Conservation (phyloP, 345 rosid species). For the Xanthoceras sorbifolium region DNA sequence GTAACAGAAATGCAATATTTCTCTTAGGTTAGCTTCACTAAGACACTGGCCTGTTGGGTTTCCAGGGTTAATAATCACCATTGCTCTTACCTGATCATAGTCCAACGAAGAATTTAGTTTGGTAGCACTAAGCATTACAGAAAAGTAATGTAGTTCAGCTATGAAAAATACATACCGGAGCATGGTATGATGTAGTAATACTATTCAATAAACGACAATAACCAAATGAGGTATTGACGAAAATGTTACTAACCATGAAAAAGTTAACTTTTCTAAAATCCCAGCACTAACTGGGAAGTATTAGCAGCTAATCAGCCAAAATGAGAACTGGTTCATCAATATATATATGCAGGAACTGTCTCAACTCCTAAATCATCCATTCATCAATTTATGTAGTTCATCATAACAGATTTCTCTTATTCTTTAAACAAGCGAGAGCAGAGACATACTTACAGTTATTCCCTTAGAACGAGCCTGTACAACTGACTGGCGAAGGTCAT, state of each 20-base stretch:
- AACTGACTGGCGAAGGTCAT: conserved; percentile 79
- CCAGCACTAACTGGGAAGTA: not conserved
- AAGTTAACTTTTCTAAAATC: conserved; percentile 2
- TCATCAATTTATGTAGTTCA: conserved; percentile 7
- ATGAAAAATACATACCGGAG: not conserved
- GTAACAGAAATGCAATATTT: conserved; percentile 76
- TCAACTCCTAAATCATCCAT: conserved; percentile 13
- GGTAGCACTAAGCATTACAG: not conserved
- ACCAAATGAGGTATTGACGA: not conserved
- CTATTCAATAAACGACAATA: conserved; percentile 14
- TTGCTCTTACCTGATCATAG: conserved; percentile 76
- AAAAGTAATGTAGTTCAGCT: conserved; percentile 4
- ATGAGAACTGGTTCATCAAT: not conserved
- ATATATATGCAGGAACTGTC: not conserved
- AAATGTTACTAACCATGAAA: conserved; percentile 7
- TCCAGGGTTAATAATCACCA: conserved; percentile 99
- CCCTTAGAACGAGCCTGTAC: conserved; percentile 77
- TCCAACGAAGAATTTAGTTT: conserved; percentile 13
- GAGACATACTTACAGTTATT: conserved; percentile 65
- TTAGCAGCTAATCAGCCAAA: conserved; percentile 5
- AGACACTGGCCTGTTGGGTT: conserved; percentile 99
- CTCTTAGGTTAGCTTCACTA: conserved; percentile 85
- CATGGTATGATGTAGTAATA: not conserved
- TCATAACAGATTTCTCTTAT: conserved; percentile 9
- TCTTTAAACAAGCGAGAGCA: conserved; percentile 19